Evolutionary conservation across 768 basidiomycete genomes (phyloP).

Genomic region (Leccinum disarticulatum): DNA sequence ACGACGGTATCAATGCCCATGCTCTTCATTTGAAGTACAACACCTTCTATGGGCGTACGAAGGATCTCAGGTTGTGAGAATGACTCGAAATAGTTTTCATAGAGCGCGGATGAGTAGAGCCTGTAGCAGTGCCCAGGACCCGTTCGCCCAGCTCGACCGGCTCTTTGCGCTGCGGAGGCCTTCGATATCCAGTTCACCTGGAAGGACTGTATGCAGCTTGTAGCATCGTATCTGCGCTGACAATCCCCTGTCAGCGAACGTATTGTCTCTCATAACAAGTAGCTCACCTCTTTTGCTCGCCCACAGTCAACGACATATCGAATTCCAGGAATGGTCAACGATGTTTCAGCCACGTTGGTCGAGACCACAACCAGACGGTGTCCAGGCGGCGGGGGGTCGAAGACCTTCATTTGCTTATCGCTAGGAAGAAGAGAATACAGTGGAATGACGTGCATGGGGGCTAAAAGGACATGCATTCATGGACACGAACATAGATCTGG

Average conservation of each 20-base stretch:
- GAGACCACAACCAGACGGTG: slow-evolving; percentile 89
- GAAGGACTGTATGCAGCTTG: slow-evolving; percentile 87
- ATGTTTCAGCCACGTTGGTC: slow-evolving; percentile 97
- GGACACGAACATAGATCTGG: slow-evolving; percentile 4
- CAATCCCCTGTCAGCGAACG: slow-evolving; percentile 1
- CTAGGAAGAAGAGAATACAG: slow-evolving; percentile 90
- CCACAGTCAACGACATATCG: slow-evolving; percentile 98
- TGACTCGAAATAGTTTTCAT: slow-evolving; percentile 86
- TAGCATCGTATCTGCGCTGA: slow-evolving; percentile 79
- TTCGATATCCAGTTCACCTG: slow-evolving; percentile 93
- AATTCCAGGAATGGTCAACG: slow-evolving; percentile 94
- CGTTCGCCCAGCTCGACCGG: slow-evolving; percentile 95
- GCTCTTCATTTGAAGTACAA: slow-evolving; percentile 97
- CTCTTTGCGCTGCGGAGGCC: slow-evolving; percentile 90
- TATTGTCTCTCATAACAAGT: background rate
- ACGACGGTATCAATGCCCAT: slow-evolving; percentile 97
- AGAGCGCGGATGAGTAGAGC: slow-evolving; percentile 93
- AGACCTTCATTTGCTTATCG: slow-evolving; percentile 94
- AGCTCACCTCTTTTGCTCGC: slow-evolving; percentile 82
- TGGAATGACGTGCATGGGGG: slow-evolving; percentile 92
- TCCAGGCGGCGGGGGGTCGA: slow-evolving; percentile 77
- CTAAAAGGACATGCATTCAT: slow-evolving; percentile 39
- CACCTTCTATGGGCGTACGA: slow-evolving; percentile 94
- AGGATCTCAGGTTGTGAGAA: slow-evolving; percentile 91
- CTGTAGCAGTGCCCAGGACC: slow-evolving; percentile 99